Conservation (phyloP, 495 filamentous ascomycete genomes). For the Tuber borchii region DNA sequence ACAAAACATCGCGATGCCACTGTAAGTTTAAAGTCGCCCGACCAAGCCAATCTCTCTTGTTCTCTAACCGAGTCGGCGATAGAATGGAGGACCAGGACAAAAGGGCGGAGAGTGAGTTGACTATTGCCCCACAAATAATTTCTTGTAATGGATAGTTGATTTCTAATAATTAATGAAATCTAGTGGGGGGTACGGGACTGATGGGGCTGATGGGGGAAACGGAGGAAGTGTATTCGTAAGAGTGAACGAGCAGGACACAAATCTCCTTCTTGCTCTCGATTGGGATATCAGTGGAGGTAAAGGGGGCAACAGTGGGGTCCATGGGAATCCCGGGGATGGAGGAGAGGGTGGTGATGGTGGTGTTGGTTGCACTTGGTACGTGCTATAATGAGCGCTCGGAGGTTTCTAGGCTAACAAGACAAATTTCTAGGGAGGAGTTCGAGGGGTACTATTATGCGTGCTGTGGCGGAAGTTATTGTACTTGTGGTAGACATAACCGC, state of each 20-base stretch:
- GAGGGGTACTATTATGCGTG: slow-evolving; percentile 30
- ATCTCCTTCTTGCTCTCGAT: slow-evolving; percentile 40
- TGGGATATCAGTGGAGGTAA: slow-evolving; percentile 41
- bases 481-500: slow-evolving; percentile 23
- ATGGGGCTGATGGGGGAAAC: slow-evolving; percentile 42
- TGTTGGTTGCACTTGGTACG: slow-evolving; percentile 17
- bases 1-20: slow-evolving; percentile 40
- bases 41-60: slow-evolving; percentile 2
- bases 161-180: not conserved
- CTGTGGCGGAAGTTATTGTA: slow-evolving; percentile 26
- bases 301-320: slow-evolving; percentile 35
- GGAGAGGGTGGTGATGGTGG: slow-evolving; percentile 32
- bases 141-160: not conserved
- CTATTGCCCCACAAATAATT: not conserved
- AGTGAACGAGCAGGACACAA: slow-evolving; percentile 40
- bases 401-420: not conserved
- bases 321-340: slow-evolving; percentile 42
- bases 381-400: not conserved
- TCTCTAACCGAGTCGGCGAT: slow-evolving; percentile 1
- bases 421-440: slow-evolving; percentile 16
- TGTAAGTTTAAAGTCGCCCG: slow-evolving; percentile 5
- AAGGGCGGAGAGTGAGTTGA: slow-evolving; percentile 41
- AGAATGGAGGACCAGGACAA: slow-evolving; percentile 37
- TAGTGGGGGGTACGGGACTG: slow-evolving; percentile 36
- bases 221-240: slow-evolving; percentile 41